Percentiles rank a stretch among this genome's conserved stretches.
Conservation (phyloP, 768 basidiomycete genomes). For the Leccinum subtestaceum region DNA sequence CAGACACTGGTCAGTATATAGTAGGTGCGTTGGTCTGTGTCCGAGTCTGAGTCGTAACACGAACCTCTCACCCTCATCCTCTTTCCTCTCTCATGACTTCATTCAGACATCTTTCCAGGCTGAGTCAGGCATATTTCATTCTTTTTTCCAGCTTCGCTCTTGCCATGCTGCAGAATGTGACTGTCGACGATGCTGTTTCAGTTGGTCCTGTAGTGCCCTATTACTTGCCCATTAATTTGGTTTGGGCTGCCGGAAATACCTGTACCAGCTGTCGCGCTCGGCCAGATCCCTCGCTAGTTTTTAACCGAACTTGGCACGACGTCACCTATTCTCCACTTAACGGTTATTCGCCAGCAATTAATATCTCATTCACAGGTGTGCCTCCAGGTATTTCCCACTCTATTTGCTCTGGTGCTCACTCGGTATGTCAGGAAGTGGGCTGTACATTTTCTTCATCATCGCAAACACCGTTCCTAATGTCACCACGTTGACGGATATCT, state of each 20-base stretch:
- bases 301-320: constrained; percentile 21
- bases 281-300: constrained; percentile 1
- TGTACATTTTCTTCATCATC: constrained; percentile 22
- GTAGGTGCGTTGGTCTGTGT: no score
- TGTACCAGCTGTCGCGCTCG: neutral
- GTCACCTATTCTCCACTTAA: neutral
- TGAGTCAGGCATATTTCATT: neutral
- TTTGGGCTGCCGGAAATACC: constrained; percentile 6
- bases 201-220: constrained; percentile 6
- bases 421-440: constrained; percentile 3
- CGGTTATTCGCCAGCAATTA: neutral
- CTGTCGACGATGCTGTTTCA: constrained; percentile 14
- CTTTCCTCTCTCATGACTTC: neutral
- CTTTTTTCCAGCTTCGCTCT: neutral
- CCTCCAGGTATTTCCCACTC: neutral
- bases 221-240: constrained; percentile 5
- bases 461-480: neutral
- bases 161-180: constrained; percentile 13
- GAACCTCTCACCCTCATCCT: neutral
- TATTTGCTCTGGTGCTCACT: neutral
- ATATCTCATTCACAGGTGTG: constrained; percentile 15
- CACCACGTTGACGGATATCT: neutral
- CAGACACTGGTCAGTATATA: no score
- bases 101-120: neutral
- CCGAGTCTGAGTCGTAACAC: no score